Percentiles rank a stretch among this genome's conserved stretches.
These are phyloP conservation scores for Hypoxylon sp. DNA, from an alignment of 2,329 filamentous ascomycete genomes.

Conservation along the genomic window DNA sequence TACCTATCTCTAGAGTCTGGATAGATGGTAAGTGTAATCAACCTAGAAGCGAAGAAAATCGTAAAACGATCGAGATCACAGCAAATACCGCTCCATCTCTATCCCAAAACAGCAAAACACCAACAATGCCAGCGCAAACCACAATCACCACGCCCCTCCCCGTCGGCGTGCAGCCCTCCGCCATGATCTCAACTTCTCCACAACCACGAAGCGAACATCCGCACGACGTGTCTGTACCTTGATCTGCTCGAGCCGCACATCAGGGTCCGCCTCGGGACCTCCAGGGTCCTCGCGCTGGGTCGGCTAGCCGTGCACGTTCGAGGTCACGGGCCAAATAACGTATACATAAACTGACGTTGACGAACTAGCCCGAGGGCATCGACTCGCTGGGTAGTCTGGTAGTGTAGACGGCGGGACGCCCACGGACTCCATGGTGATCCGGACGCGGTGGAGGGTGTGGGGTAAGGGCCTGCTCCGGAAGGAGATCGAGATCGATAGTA, in stretches of 20 bases:
- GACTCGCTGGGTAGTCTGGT: too few relatives aligned
- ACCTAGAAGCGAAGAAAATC: neutral
- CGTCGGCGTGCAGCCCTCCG: constrained; percentile 39
- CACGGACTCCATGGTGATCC: constrained; percentile 45
- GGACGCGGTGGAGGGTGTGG: constrained; percentile 39
- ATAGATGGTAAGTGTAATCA: neutral
- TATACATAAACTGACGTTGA: constrained; percentile 49
- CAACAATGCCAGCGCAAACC: constrained; percentile 50
- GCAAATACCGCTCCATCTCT: neutral
- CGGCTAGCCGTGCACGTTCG: constrained; percentile 43
- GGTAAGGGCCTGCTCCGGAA: constrained; percentile 43
- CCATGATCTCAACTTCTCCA: constrained; percentile 53
- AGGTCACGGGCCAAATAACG: constrained; percentile 48
- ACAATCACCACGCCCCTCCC: constrained; percentile 57
- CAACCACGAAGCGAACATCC: constrained; percentile 62
- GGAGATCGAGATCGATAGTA: constrained; percentile 48
- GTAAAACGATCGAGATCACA: neutral
- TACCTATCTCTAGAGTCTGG: neutral
- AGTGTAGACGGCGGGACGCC: constrained; percentile 48
- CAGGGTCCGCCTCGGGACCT: constrained; percentile 15
- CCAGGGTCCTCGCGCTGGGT: neutral
- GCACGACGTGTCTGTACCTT: constrained; percentile 47
- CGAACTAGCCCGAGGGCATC: constrained; percentile 46
- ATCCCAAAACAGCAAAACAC: neutral
- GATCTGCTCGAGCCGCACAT: constrained; percentile 41